Conservation (phyloP, 78 protist genomes). For the Dictyostelium citrinum region DNA sequence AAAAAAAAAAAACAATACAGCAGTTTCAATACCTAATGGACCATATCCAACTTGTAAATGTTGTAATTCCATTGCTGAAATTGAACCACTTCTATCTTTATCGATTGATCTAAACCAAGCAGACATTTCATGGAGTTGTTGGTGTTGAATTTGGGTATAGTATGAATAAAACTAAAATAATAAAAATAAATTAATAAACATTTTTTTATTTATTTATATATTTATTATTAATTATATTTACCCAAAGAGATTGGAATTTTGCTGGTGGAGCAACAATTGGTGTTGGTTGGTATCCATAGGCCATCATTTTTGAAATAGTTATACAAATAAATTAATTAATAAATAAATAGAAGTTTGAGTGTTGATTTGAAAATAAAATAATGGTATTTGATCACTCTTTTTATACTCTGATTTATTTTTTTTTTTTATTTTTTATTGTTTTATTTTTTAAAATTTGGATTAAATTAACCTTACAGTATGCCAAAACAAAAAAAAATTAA, state of each 20-base stretch:
- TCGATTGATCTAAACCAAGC: conserved; percentile 38
- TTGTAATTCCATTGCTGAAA: conserved; percentile 3
- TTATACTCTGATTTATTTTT: background rate
- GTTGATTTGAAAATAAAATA: background rate
- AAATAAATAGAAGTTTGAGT: background rate
- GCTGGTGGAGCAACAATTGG: conserved; percentile 14
- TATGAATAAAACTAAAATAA: background rate
- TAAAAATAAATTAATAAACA: background rate
- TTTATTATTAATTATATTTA: background rate
- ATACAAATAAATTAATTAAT: background rate
- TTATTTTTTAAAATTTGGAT: background rate
- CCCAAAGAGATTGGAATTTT: conserved; percentile 15
- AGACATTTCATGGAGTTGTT: background rate
- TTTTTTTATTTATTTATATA: background rate
- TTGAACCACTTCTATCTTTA: conserved; percentile 31
- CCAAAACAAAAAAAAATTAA: too few relatives aligned
- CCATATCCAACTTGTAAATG: conserved; percentile 14
- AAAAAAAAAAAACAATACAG: background rate
- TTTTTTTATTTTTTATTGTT: background rate
- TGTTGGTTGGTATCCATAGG: background rate
- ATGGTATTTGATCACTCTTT: background rate
- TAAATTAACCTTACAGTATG: too few relatives aligned
- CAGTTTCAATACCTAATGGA: conserved; percentile 58
- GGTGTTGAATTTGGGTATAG: conserved; percentile 10
- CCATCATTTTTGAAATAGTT: background rate